Evolutionary conservation across 345 rosid genomes (phyloP).

Genomic region (Camelina hispida): DNA sequence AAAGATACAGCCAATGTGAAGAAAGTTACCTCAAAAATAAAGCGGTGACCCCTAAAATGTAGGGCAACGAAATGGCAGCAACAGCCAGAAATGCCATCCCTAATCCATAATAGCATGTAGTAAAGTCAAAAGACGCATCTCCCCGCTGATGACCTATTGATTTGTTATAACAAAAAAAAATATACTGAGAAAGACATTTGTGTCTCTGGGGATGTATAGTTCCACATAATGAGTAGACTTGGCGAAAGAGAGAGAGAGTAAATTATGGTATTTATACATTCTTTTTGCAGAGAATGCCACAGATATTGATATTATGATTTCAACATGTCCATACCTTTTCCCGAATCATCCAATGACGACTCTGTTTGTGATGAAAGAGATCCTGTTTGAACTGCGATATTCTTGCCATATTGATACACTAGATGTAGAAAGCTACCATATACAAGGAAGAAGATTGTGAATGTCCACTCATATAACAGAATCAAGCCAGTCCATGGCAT

Average conservation of each 20-base stretch:
- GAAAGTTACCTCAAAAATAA: slow-evolving; percentile 69
- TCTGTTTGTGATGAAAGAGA: slow-evolving; percentile 50
- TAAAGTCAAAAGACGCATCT: slow-evolving; percentile 58
- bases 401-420: slow-evolving; percentile 65
- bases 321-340: slow-evolving; percentile 59
- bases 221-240: slow-evolving; percentile 21
- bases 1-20: slow-evolving; percentile 20
- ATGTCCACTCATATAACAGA: slow-evolving; percentile 87
- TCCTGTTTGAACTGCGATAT: slow-evolving; percentile 55
- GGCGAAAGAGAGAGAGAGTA: not conserved
- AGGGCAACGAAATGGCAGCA: slow-evolving; percentile 72
- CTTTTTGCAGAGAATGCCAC: not conserved
- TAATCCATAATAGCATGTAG: slow-evolving; percentile 66
- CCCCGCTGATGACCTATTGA: slow-evolving; percentile 73
- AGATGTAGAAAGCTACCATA: slow-evolving; percentile 74
- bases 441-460: slow-evolving; percentile 64
- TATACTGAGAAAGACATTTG: not conserved
- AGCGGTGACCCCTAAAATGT: slow-evolving; percentile 77
- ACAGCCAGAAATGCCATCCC: slow-evolving; percentile 77
- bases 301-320: slow-evolving; percentile 2
- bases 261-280: not conserved
- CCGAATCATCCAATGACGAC: slow-evolving; percentile 61
- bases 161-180: slow-evolving; percentile 3
- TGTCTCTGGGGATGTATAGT: not conserved
- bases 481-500: slow-evolving; percentile 91